phyloP scores from a whole-genome alignment of 2,329 filamentous ascomycete genomes.

The Aureobasidium sp. region DNA sequence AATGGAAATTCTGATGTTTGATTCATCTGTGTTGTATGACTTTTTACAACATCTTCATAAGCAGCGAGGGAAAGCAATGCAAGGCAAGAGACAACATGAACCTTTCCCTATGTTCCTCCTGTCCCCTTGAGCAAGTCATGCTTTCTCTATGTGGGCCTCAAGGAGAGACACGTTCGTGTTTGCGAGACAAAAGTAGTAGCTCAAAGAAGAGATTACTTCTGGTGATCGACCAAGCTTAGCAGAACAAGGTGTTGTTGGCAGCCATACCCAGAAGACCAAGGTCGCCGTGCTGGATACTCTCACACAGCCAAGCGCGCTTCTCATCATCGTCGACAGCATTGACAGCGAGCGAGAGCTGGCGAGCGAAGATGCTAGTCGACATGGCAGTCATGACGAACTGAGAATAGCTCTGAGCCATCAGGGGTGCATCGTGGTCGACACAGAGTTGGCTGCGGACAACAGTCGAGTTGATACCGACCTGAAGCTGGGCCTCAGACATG shows the following conservation, averaged over 20 bases:
- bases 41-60: background rate
- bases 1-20: background rate
- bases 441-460: background rate
- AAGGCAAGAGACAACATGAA: background rate
- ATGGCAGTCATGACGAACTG: background rate
- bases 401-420: background rate
- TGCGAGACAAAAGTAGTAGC: background rate
- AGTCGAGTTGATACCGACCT: conserved; percentile 3
- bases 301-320: background rate
- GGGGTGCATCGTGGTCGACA: background rate
- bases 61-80: background rate
- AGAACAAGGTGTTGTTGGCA: background rate
- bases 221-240: background rate
- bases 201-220: background rate
- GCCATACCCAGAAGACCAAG: conserved; percentile 3
- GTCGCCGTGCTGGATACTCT: background rate
- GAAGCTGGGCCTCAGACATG: background rate
- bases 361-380: background rate
- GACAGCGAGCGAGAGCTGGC: background rate
- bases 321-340: background rate
- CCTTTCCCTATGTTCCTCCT: background rate
- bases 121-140: background rate
- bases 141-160: background rate
- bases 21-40: background rate
- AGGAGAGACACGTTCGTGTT: background rate